phyloP scores from a whole-genome alignment of 2,329 filamentous ascomycete genomes.

The Tolypocladium sp. region DNA sequence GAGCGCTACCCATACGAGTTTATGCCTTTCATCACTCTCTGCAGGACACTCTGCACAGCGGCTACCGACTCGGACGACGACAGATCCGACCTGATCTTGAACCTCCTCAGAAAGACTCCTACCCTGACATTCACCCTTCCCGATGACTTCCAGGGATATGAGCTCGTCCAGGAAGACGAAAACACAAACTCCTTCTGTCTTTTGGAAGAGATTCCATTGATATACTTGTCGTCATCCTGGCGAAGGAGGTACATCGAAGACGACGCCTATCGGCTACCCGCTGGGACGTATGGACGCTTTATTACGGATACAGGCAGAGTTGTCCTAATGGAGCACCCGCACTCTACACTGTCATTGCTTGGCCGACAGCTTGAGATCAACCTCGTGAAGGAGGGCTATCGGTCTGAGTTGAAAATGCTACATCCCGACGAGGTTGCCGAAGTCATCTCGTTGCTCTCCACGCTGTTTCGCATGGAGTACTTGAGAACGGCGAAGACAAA shows the following conservation, averaged over 20 bases:
- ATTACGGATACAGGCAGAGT: constrained; percentile 69
- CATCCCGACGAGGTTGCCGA: constrained; percentile 59
- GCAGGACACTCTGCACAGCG: constrained; percentile 48
- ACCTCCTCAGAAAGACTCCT: constrained; percentile 59
- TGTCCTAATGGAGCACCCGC: constrained; percentile 67
- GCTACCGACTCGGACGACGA: constrained; percentile 20
- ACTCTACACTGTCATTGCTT: constrained; percentile 72
- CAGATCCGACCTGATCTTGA: constrained; percentile 43
- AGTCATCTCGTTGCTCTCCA: constrained; percentile 64
- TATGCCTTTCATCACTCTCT: constrained; percentile 65
- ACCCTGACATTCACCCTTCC: constrained; percentile 74
- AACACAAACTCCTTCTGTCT: constrained; percentile 73
- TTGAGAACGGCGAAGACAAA: constrained; percentile 22
- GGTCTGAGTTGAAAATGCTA: constrained; percentile 42
- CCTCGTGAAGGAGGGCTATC: constrained; percentile 45
- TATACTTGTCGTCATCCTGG: constrained; percentile 38
- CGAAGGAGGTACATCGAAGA: constrained; percentile 33
- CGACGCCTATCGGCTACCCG: constrained; percentile 52
- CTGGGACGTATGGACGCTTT: constrained; percentile 60
- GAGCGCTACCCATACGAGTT: constrained; percentile 82
- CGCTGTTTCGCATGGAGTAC: constrained; percentile 50
- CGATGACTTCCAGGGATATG: constrained; percentile 61
- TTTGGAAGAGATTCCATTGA: constrained; percentile 52
- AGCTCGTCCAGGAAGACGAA: constrained; percentile 74
- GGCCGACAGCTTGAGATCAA: constrained; percentile 67